Evolutionary conservation across 2,329 filamentous ascomycete genomes (phyloP).

Genomic region (Ophiosphaerella narmari): DNA sequence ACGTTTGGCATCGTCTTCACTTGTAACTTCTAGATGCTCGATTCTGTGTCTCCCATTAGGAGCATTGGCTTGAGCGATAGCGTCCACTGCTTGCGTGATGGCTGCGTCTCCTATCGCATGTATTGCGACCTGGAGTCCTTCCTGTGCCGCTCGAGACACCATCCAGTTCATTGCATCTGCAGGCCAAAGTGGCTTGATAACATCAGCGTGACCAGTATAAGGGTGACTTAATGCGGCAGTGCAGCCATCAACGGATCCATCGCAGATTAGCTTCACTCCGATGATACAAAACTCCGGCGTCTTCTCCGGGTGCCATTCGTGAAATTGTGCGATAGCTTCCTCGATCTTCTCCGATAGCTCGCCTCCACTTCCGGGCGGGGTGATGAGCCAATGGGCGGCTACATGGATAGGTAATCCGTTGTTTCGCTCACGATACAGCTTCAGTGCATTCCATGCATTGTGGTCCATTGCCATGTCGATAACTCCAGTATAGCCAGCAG

Average conservation of each 20-base stretch:
- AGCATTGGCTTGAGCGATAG: slow-evolving; percentile 37
- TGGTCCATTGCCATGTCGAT: slow-evolving; percentile 56
- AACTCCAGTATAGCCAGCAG: slow-evolving; percentile 57
- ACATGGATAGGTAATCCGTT: slow-evolving; percentile 49
- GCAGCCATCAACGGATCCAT: slow-evolving; percentile 65
- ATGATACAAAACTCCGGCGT: slow-evolving; percentile 55
- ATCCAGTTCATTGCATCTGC: slow-evolving; percentile 8
- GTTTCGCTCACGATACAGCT: slow-evolving; percentile 39
- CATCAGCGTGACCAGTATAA: slow-evolving; percentile 43
- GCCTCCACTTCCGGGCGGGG: slow-evolving; percentile 47
- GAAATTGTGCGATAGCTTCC: slow-evolving; percentile 50
- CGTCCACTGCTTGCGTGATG: slow-evolving; percentile 59
- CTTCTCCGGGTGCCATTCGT: slow-evolving; percentile 46
- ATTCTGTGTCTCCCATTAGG: slow-evolving; percentile 56
- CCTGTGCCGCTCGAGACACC: slow-evolving; percentile 50
- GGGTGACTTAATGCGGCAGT: slow-evolving; percentile 63
- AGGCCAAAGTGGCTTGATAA: slow-evolving; percentile 11
- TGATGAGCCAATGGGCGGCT: slow-evolving; percentile 59
- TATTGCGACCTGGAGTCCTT: slow-evolving; percentile 62
- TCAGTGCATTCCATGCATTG: slow-evolving; percentile 11
- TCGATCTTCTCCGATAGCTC: slow-evolving; percentile 52
- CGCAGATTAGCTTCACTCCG: slow-evolving; percentile 65
- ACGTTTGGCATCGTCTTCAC: slow-evolving; percentile 56
- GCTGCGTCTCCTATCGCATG: slow-evolving; percentile 67
- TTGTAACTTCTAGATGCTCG: slow-evolving; percentile 61